Evolutionary conservation across 1,139 yeast species (phyloP).

Genomic region (Taphrina sp.): DNA sequence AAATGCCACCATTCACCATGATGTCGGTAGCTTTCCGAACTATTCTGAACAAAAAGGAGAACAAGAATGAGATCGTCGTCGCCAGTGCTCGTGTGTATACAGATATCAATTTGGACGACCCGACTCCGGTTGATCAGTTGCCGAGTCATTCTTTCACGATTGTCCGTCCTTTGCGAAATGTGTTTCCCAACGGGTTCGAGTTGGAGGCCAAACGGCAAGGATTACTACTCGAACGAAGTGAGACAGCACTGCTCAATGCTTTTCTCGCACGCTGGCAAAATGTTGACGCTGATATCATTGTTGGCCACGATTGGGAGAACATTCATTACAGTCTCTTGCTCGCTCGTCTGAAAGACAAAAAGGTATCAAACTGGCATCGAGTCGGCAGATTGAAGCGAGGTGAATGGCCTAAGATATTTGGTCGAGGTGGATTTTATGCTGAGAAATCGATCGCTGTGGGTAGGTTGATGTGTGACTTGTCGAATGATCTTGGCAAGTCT

Average conservation of each 20-base stretch:
- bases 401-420: slow-evolving; percentile 63
- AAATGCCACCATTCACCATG: slow-evolving; percentile 61
- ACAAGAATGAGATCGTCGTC: slow-evolving; percentile 83
- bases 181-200: slow-evolving; percentile 73
- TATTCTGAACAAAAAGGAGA: slow-evolving; percentile 63
- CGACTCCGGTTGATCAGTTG: slow-evolving; percentile 42
- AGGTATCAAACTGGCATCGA: slow-evolving; percentile 72
- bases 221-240: slow-evolving; percentile 62
- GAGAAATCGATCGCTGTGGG: slow-evolving; percentile 75
- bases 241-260: slow-evolving; percentile 68
- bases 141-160: slow-evolving; percentile 53
- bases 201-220: slow-evolving; percentile 52
- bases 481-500: slow-evolving; percentile 93
- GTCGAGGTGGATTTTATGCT: slow-evolving; percentile 50
- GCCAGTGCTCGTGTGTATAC: slow-evolving; percentile 65
- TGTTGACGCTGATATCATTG: slow-evolving; percentile 82
- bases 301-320: slow-evolving; percentile 84
- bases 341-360: slow-evolving; percentile 74
- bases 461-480: slow-evolving; percentile 84
- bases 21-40: slow-evolving; percentile 80
- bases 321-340: slow-evolving; percentile 75
- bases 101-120: slow-evolving; percentile 45
- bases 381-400: slow-evolving; percentile 76
- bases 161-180: slow-evolving; percentile 63
- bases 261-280: slow-evolving; percentile 68